Base-by-base conservation (phyloP, 129 eudicot genomes). In the Flaveria sonorensis region DNA sequence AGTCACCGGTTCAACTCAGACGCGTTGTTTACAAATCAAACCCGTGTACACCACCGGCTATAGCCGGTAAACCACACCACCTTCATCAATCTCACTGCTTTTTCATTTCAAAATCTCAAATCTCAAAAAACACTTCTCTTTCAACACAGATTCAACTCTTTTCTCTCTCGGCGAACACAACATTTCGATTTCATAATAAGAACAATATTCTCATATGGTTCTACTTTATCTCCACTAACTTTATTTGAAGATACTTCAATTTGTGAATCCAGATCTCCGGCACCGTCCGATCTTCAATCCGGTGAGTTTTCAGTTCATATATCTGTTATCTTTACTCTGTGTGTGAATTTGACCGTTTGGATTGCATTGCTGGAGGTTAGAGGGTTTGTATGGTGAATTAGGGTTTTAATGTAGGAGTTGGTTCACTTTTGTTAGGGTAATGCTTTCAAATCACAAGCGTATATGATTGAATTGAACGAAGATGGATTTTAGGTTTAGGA, bases 21-120 rank as follows among this genome's bases (percentile, higher is more conserved):
- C 75, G 79, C 75, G 70, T 80, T 15, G 68, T 42, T 8, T 50
- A 78, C 61, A 70, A 70, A 71, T 79, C 77, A 81, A 81, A 61
- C 69, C 79, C 83, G 79, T 80, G 83, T 80, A 52, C 50, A 80
- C 83, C 50, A 80, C 83, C 83, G 75, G 83, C 74, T 80, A 80
- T 45, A 73, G 52, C 79, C 83, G 46, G 83, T 80, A 66, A 53
- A 10, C 78, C 63, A 65, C 64, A 53, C 67, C 81, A 68, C 68
- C 75, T 26, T 57, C 43, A 72, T 45, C 50, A 6, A 71, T 56
- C 86, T 42, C 74, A 81, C 75, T 23, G 73, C 67, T 62, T 66
- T n/a, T 19, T 30, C 14, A n/a, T 70, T 76, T 76, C 57, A 70
- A 74, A 77, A 75, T 40, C 73, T 59, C 61, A 65, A 42, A 59